Base-by-base conservation (phyloP, 2,329 filamentous ascomycete species). In the Monosporascus sp. region DNA sequence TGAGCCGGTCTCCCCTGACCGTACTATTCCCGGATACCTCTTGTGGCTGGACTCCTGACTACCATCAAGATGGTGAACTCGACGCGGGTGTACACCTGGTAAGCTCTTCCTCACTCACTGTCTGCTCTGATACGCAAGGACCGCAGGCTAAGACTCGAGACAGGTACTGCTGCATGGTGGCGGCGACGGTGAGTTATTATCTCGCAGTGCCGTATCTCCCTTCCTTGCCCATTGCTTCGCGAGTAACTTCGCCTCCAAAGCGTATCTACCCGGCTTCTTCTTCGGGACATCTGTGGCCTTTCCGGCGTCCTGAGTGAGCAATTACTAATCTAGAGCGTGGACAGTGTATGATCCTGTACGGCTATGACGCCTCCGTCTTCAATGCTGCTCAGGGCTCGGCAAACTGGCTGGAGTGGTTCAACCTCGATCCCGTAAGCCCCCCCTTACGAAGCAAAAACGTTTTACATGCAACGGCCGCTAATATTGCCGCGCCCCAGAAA, bases 311-410 rank as follows among this genome's bases (percentile, higher is more conserved):
- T 18, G 17, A 8, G 6, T 18, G 18, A 18, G 37, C 7, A 40
- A 11, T 40, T 11, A 24, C 40, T 43, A 43, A 43, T 14, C 18
- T 14, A 18, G 22, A 20, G 18, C 11, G 11, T 20, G n/a, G 8
- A 43, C 40, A 43, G 67, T 88, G 84, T 68, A 89, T 89, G 86
- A 84, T 88, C 22, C 76, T 89, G 45, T 89, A 88, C 66, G 86
- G 86, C 53, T 89, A 89, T 66, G 86, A 89, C 76, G 85, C 86
- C 1, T 87, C 84, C 38, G 85, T 88, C 47, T 89, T 85, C 75
- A 89, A 89, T 67, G 84, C 85, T 5, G 80, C 88, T 6, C 86
- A 88, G 68, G 83, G 81, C 35, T 87, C 84, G 1, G 68, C 81
- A 15, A 79, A 88, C 66, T 89, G 86, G 86, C 71, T 83, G 14